Conservation (phyloP, 1,284 basidiomycete genomes). For the Clitocybe nebularis region DNA sequence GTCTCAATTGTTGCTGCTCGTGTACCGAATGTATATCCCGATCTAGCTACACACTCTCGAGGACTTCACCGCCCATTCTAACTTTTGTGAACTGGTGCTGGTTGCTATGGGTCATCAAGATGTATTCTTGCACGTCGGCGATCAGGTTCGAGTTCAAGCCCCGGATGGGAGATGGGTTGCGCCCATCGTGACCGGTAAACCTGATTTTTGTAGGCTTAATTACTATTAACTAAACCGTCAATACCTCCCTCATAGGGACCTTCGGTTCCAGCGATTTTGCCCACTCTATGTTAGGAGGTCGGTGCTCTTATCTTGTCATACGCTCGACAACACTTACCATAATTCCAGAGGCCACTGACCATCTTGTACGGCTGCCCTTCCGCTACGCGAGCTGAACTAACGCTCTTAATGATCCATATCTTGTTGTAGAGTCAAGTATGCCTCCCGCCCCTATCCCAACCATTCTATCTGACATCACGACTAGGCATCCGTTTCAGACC, state of each 20-base stretch:
- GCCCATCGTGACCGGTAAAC: constrained; percentile 80
- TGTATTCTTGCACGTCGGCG: constrained; percentile 90
- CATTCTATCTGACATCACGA: constrained; percentile 11
- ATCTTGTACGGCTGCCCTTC: constrained; percentile 45
- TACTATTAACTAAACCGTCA: not conserved
- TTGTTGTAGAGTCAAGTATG: constrained; percentile 34
- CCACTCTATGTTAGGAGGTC: constrained; percentile 68
- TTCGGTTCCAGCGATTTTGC: constrained; percentile 89
- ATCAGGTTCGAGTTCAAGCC: constrained; percentile 73
- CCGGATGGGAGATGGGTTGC: constrained; percentile 76
- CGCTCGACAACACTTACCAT: constrained; percentile 7
- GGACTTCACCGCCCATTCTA: constrained; percentile 88
- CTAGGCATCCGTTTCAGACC: constrained; percentile 86
- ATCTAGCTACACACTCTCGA: constrained; percentile 76
- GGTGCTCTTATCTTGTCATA: constrained; percentile 17
- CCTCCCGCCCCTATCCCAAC: constrained; percentile 4
- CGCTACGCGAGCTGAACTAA: not conserved
- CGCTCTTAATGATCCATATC: not conserved
- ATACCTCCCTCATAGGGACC: constrained; percentile 43
- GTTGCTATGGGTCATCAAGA: constrained; percentile 70
- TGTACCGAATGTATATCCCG: not conserved
- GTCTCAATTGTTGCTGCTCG: not conserved
- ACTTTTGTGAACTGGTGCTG: constrained; percentile 82
- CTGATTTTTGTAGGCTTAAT: not conserved
- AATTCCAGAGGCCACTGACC: constrained; percentile 61